These are phyloP conservation scores for Tuber umbilicatum DNA, from an alignment of 495 filamentous ascomycete genomes.

Conservation along the genomic window DNA sequence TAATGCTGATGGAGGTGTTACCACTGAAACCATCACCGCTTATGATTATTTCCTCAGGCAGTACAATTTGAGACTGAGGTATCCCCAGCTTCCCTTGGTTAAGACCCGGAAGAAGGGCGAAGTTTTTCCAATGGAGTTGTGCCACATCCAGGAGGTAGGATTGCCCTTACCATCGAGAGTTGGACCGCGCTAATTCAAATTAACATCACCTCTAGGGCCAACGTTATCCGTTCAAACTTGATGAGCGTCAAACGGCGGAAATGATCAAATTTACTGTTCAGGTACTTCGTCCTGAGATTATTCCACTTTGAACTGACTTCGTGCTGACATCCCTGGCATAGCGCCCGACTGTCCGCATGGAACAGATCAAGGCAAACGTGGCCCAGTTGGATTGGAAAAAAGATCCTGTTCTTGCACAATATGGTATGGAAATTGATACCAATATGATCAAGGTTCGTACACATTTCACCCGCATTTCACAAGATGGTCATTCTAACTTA, in stretches of 20 bases:
- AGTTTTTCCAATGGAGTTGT: conserved; percentile 71
- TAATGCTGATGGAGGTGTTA: conserved; percentile 43
- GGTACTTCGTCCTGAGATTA: not conserved
- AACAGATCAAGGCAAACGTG: conserved; percentile 59
- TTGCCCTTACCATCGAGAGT: no score
- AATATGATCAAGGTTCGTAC: conserved; percentile 52
- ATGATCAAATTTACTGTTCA: conserved; percentile 85
- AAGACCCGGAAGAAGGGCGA: conserved; percentile 59
- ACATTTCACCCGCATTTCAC: not conserved
- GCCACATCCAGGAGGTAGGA: conserved; percentile 48
- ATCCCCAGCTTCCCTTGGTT: conserved; percentile 60
- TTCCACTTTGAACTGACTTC: conserved; percentile 47
- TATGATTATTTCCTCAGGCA: conserved; percentile 60
- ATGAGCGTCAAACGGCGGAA: conserved; percentile 55
- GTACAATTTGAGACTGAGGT: conserved; percentile 56
- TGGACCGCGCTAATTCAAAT: conserved; percentile 24
- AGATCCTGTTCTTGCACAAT: conserved; percentile 61
- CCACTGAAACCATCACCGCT: conserved; percentile 48
- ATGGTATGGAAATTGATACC: conserved; percentile 59
- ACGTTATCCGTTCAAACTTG: conserved; percentile 72
- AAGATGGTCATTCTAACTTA: conserved; percentile 13
- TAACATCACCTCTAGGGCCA: conserved; percentile 50
- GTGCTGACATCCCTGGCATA: conserved; percentile 79
- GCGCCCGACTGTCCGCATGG: conserved; percentile 57
- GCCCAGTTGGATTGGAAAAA: conserved; percentile 55